Evolutionary conservation across 257 asterid genomes (phyloP).

Genomic region (Jasminum sambac): DNA sequence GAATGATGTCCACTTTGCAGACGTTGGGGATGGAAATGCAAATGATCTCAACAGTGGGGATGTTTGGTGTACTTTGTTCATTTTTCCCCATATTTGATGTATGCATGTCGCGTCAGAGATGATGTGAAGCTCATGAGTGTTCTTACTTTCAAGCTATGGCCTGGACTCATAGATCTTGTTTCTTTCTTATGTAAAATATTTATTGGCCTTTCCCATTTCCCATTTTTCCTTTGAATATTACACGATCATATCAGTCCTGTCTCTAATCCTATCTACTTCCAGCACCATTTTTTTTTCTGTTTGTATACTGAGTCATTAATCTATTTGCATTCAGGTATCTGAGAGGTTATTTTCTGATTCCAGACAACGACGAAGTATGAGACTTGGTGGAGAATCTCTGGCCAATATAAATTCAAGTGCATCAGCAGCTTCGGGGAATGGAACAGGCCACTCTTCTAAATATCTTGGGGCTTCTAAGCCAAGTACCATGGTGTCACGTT

Average conservation of each 20-base stretch:
- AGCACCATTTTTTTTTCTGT: not conserved
- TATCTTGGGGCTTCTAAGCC: constrained; percentile 63
- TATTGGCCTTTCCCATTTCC: not conserved
- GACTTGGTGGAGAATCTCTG: constrained; percentile 81
- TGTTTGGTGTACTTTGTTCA: not conserved
- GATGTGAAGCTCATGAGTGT: not conserved
- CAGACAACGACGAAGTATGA: constrained; percentile 86
- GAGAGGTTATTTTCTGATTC: constrained; percentile 96
- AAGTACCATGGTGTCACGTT: constrained; percentile 58
- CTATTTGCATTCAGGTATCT: constrained; percentile 63
- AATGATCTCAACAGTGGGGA: no score
- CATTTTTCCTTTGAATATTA: constrained; percentile 14
- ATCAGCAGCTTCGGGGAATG: constrained; percentile 63
- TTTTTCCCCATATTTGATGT: not conserved
- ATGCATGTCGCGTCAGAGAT: not conserved
- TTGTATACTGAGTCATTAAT: constrained; percentile 27
- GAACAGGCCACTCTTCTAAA: constrained; percentile 63
- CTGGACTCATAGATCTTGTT: not conserved
- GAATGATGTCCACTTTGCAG: no score
- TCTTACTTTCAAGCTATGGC: not conserved
- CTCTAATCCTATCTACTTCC: not conserved
- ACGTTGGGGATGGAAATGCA: no score
- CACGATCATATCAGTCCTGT: not conserved
- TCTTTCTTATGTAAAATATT: constrained; percentile 5
- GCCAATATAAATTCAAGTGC: constrained; percentile 48